phyloP scores from a whole-genome alignment of 768 basidiomycete species.

The Stropharia rugosoannulata region DNA sequence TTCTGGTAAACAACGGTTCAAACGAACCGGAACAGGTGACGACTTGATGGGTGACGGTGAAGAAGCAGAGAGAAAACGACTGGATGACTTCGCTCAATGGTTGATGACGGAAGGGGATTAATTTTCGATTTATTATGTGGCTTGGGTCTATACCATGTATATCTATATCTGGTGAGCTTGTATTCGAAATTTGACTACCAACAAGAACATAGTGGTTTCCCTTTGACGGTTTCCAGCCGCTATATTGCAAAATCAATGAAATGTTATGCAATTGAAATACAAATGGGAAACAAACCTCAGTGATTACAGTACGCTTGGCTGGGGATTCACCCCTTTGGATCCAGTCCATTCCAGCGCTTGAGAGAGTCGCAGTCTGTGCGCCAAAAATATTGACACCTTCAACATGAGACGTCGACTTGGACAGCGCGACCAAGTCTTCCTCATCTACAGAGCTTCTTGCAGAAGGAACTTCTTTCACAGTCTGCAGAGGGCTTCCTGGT shows the following conservation, averaged over 20 bases:
- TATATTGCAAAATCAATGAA: constrained; percentile 23
- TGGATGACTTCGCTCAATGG: constrained; percentile 90
- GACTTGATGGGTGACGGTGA: constrained; percentile 62
- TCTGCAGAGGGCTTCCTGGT: constrained; percentile 58
- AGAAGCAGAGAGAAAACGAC: constrained; percentile 76
- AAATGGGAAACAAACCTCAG: constrained; percentile 56
- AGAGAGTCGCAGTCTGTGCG: constrained; percentile 29
- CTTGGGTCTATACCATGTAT: constrained; percentile 17
- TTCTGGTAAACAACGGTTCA: constrained; percentile 79
- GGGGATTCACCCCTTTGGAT: constrained; percentile 38
- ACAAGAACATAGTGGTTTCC: constrained; percentile 68
- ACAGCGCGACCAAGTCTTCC: constrained; percentile 72
- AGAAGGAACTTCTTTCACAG: constrained; percentile 56
- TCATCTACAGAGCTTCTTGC: constrained; percentile 58
- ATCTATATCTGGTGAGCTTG: constrained; percentile 15
- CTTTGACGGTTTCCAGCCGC: constrained; percentile 74
- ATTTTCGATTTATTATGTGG: constrained; percentile 1
- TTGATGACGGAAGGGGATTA: constrained; percentile 79
- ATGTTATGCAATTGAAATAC: neutral
- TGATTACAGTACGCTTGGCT: constrained; percentile 60
- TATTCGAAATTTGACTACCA: constrained; percentile 44
- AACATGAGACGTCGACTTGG: constrained; percentile 73
- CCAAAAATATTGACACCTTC: constrained; percentile 45
- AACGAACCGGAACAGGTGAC: constrained; percentile 69
- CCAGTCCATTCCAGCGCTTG: constrained; percentile 43